These are phyloP conservation scores for Nakaseomyces nivariensis DNA, from an alignment of 1,139 yeast genomes.

Conservation along the genomic window DNA sequence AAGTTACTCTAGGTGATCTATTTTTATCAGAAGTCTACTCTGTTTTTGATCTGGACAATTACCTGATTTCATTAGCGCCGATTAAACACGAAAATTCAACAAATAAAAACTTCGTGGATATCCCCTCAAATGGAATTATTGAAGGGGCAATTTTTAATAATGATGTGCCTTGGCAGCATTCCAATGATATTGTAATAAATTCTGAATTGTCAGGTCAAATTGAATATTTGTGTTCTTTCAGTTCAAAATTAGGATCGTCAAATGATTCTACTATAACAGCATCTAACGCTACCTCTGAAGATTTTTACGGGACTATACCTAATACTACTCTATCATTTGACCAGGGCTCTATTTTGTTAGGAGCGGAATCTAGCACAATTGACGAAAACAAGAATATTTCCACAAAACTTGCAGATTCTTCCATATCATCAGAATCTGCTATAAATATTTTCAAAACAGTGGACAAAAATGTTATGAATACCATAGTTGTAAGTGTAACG, in stretches of 20 bases:
- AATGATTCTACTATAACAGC: too few species aligned
- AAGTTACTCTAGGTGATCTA: constrained; percentile 56
- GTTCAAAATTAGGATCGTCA: too few species aligned
- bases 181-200: background rate
- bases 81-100: constrained; percentile 29
- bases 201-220: background rate
- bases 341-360: too few species aligned
- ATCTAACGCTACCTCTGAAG: too few species aligned
- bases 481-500: background rate
- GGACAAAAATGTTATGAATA: background rate
- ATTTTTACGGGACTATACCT: too few species aligned
- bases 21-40: constrained; percentile 64
- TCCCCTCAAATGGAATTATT: constrained; percentile 14
- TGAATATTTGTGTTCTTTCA: background rate
- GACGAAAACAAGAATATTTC: too few species aligned
- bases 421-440: background rate
- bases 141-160: constrained; percentile 13
- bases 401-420: too few species aligned
- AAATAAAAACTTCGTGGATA: constrained; percentile 6
- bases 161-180: constrained; percentile 14
- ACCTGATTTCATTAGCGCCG: constrained; percentile 54
- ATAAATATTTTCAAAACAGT: background rate
- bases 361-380: too few species aligned
- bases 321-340: too few species aligned
- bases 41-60: constrained; percentile 64